A percentile compares a stretch with the other conserved stretches of the same genome.
phyloP scores from a whole-genome alignment of 495 filamentous ascomycete genomes.

The Jackrogersella minutella region DNA sequence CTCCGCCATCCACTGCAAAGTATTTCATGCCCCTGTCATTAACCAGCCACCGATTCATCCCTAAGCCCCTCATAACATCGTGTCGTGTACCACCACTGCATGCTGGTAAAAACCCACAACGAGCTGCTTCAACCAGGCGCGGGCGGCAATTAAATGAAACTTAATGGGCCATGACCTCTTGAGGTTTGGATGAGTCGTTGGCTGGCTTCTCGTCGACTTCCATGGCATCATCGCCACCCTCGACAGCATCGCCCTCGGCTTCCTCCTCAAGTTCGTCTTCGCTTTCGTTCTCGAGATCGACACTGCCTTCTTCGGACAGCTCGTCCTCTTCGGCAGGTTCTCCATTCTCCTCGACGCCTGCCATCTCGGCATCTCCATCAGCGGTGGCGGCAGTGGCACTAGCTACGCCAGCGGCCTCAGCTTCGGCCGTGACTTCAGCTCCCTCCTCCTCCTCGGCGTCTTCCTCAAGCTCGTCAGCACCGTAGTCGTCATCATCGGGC shows the following conservation, averaged over 20 bases:
- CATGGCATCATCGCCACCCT: conserved; percentile 79
- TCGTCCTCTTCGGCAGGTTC: conserved; percentile 70
- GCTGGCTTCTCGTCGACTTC: conserved; percentile 70
- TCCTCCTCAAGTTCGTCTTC: conserved; percentile 85
- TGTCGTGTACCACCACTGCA: conserved; percentile 9
- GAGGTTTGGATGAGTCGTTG: conserved; percentile 39
- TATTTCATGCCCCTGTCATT: conserved; percentile 22
- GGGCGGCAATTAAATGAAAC: not conserved
- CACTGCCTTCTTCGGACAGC: conserved; percentile 86
- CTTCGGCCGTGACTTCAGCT: conserved; percentile 54
- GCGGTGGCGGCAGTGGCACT: conserved; percentile 54
- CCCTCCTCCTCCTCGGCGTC: conserved; percentile 64
- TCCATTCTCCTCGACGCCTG: conserved; percentile 67
- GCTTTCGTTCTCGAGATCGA: conserved; percentile 95
- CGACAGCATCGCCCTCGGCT: conserved; percentile 73
- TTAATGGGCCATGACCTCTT: conserved; percentile 33
- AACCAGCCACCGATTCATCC: conserved; percentile 27
- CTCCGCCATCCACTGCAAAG: not conserved
- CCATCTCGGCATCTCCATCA: conserved; percentile 85
- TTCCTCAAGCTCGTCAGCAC: conserved; percentile 81
- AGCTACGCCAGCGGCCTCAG: conserved; percentile 49
- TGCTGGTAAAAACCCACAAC: not conserved
- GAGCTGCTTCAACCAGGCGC: not conserved
- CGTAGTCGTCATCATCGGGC: conserved; percentile 89
- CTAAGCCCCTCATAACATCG: conserved; percentile 38